Conservation (phyloP, 306 rosid genomes). For the Morella rubra region DNA sequence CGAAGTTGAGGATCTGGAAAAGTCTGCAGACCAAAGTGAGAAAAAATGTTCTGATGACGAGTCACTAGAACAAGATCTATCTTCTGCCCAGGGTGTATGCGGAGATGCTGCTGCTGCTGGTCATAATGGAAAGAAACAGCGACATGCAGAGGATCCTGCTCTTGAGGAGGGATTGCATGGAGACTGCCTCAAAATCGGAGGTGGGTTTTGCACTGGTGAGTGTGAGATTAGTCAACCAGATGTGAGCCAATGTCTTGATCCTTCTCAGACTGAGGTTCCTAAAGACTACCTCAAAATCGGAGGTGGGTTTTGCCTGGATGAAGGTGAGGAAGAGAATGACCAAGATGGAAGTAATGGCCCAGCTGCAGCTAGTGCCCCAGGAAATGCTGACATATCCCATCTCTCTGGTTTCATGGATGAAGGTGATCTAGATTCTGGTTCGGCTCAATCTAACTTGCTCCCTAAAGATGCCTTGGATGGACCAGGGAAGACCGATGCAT, state of each 20-base stretch:
- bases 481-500: constrained; percentile 17
- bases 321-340: constrained; percentile 31
- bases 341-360: constrained; percentile 28
- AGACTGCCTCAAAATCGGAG: constrained; percentile 42
- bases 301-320: constrained; percentile 67
- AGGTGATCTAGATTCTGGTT: constrained; percentile 15
- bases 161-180: constrained; percentile 20
- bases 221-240: constrained; percentile 35
- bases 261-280: constrained; percentile 27
- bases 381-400: constrained; percentile 24
- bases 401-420: constrained; percentile 30
- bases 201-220: constrained; percentile 35
- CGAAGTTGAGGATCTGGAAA: constrained; percentile 45
- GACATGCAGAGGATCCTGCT: constrained; percentile 21
- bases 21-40: constrained; percentile 34
- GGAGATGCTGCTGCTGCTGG: constrained; percentile 32
- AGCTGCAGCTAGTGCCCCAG: constrained; percentile 16
- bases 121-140: constrained; percentile 28
- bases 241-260: constrained; percentile 22
- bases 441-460: constrained; percentile 25
- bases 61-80: constrained; percentile 27
- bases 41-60: constrained; percentile 30
- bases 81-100: constrained; percentile 11
- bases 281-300: constrained; percentile 47
- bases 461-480: constrained; percentile 22